phyloP scores from a whole-genome alignment of 2,329 filamentous ascomycete species.

The Nemania abortiva region DNA sequence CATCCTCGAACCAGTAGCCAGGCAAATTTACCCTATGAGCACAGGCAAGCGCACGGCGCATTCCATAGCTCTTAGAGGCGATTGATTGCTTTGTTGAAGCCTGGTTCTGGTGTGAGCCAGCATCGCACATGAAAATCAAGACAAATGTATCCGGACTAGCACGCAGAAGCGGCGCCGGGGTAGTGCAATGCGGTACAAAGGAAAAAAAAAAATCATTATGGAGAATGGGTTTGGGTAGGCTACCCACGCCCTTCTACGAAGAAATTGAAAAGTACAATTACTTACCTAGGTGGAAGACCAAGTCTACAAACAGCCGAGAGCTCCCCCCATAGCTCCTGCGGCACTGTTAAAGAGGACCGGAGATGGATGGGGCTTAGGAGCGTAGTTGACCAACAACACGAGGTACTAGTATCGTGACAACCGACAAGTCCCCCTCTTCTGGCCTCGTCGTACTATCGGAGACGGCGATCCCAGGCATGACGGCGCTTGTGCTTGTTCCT shows the following conservation, averaged over 20 bases:
- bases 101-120: constrained; percentile 29
- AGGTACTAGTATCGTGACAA: constrained; percentile 27
- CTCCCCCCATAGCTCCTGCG: constrained; percentile 27
- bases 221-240: constrained; percentile 23
- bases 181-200: constrained; percentile 30
- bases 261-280: constrained; percentile 20
- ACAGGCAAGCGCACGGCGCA: constrained; percentile 33
- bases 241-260: constrained; percentile 30
- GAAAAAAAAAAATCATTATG: constrained; percentile 12
- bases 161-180: constrained; percentile 26
- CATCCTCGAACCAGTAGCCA: constrained; percentile 45
- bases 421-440: constrained; percentile 7
- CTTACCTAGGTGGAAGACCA: constrained; percentile 20
- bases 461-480: constrained; percentile 38
- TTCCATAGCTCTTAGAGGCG: constrained; percentile 22
- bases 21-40: constrained; percentile 37
- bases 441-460: constrained; percentile 29
- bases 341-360: constrained; percentile 22
- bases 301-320: constrained; percentile 27
- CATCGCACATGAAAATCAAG: constrained; percentile 24
- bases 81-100: constrained; percentile 28
- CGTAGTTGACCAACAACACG: constrained; percentile 19
- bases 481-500: neutral
- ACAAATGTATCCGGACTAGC: constrained; percentile 2
- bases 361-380: constrained; percentile 25